Percentiles rank a stretch among this genome's conserved stretches.
Conservation (phyloP, 352 stramenopile species). For the Lagenidium sp. region DNA sequence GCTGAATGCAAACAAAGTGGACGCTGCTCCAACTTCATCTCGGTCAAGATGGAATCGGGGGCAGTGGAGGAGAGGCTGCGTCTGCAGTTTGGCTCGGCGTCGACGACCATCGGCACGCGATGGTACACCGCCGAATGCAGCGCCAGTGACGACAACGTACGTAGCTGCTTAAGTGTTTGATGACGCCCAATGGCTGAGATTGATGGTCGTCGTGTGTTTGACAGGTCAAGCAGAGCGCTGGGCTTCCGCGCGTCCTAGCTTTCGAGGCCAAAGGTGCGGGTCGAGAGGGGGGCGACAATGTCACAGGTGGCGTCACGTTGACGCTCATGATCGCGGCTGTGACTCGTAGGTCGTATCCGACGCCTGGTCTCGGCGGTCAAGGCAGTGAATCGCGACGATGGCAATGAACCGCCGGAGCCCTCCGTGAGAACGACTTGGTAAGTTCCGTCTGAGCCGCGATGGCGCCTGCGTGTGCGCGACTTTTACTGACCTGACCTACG, state of each 20-base stretch:
- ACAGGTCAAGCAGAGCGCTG: conserved; percentile 4
- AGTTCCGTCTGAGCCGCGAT: too few species aligned
- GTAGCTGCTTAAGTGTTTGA: neutral
- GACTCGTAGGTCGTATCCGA: conserved; percentile 24
- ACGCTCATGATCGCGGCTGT: neutral
- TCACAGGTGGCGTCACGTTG: too few species aligned
- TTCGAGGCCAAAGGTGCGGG: conserved; percentile 66
- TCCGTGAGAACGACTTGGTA: too few species aligned
- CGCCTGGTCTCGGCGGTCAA: conserved; percentile 14
- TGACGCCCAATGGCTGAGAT: neutral
- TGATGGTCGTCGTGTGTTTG: too few species aligned
- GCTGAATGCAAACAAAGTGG: neutral
- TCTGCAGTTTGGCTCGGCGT: conserved; percentile 61
- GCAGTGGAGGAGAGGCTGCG: conserved; percentile 62
- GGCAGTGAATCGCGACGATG: conserved; percentile 12
- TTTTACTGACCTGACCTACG: too few species aligned
- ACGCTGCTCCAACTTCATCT: too few species aligned
- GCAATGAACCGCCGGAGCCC: too few species aligned
- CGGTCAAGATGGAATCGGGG: neutral
- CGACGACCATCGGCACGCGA: conserved; percentile 59
- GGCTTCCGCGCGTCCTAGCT: conserved; percentile 37
- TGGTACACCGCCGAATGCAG: conserved; percentile 39
- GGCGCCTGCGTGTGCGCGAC: too few species aligned
- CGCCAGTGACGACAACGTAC: conserved; percentile 25
- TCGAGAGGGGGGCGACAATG: too few species aligned